Evolutionary conservation across 805 yeast species (phyloP), one percentile per base, ranked within the genome.

Genomic region (Yamadazyma takamatsuzukensis): DNA sequence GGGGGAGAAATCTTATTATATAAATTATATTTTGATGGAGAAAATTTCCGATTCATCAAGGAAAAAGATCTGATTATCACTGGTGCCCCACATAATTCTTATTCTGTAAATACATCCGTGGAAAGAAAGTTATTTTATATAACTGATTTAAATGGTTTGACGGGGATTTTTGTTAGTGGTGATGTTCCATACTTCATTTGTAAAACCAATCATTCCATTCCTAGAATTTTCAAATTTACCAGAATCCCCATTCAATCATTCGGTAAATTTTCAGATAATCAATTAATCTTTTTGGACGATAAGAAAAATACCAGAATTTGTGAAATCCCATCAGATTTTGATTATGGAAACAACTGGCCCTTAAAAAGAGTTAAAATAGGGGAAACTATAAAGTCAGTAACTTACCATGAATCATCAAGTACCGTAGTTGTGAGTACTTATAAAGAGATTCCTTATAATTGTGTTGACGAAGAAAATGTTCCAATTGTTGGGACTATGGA

Each of bases 41-140:
- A 55, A 16, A 62, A 57, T 40, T 70, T 53, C 41, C 55, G 49
- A 30, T 64, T 70, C 23, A 41, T 49, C 30, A 75, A 70, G 50
- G 70, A 63, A 36, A 66, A 59, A 47, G 73, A 69, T 37, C 51
- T 62, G 30, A 46, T 59, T 4, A 68, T 81, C 8, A 77, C 86
- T 1, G 94, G 94, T 34, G 93, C 90, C 0, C 90, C 93, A 1
- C 82, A 77, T 34, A 83, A 83, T 53, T 83, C 89, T 1, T 81
- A 78, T 47, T 70, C 83, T 1, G 68, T 74, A 37, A 85, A 85
- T 26, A 82, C 81, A 1, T 68, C 68, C 4, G 71, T 83, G 28
- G 94, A 84, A 54, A 71, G 93, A 55, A 73, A 76, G 38, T 61
- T 80, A 57, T 73, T 76, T 34, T 70, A 78, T 51, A 59, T 83